Evolutionary conservation across 495 filamentous ascomycete species (phyloP), one percentile per base, ranked within the genome.

Genomic region (Aspergillus conjunctus): DNA sequence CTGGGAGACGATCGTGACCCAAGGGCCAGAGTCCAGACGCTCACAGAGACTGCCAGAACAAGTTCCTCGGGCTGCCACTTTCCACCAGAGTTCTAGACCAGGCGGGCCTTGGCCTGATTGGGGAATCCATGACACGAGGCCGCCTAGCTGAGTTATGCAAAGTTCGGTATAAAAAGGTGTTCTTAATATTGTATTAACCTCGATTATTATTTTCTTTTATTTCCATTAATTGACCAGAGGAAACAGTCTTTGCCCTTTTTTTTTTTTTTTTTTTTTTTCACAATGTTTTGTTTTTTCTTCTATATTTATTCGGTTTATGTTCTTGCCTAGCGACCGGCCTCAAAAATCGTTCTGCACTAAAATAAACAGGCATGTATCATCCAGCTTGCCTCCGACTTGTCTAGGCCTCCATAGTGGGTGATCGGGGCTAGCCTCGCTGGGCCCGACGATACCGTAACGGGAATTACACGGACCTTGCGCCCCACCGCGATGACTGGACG

Each of bases 61-160:
- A 46, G 41, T 54, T 31, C 58, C 61, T 67, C 59, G 65, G 65
- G 61, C 65, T 63, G 64, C 58, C 56, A 60, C 60, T 64, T 58
- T 63, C 56, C 50, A 59, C 60, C 56, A 33, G 65, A 51, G 63
- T 65, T 68, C 66, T 68, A 68, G 66, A 68, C 66, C 63, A 46
- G 57, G 54, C 53, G 55, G n/a, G 53, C 2, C 59, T 59, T 51
- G 59, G 62, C 59, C 57, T 60, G 59, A 62, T 66, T 62, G 59
- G 60, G 63, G 66, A 64, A 64, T 65, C 62, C 62, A 64, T 68
- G 66, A 68, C 66, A 68, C 66, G 59, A 63, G 63, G 63, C 46
- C 58, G 39, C 41, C 55, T 55, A 48, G 54, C 53, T 54, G 41
- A 51, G 37, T 30, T 48, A 60, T 50, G 30, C 26, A 48, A 48